A percentile compares a stretch with the other conserved stretches of the same genome.
Conservation (phyloP, 345 rosid genomes). For the Dipteronia dyeriana region DNA sequence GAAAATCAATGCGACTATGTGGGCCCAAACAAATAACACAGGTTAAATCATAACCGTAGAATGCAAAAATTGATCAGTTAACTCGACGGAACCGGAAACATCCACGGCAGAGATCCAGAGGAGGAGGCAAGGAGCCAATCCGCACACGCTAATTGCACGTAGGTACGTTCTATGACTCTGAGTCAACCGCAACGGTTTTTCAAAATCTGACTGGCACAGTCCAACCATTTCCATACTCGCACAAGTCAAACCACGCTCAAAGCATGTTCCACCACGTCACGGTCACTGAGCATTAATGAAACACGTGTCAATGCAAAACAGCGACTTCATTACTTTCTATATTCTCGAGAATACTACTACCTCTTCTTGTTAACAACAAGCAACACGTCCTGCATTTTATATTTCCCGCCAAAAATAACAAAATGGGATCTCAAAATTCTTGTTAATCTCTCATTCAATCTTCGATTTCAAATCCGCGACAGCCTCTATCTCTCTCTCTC, state of each 20-base stretch:
- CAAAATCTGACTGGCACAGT: not conserved
- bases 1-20: not conserved
- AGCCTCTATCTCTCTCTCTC: not conserved
- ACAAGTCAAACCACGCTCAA: not conserved
- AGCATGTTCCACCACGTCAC: not conserved
- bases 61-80: not conserved
- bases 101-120: not conserved
- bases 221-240: not conserved
- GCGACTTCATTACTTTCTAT: not conserved
- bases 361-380: not conserved
- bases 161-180: not conserved
- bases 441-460: not conserved
- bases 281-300: too few species aligned
- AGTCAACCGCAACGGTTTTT: not conserved
- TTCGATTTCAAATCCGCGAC: slow-evolving; percentile 11
- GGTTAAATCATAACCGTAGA: not conserved
- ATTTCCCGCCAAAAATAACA: slow-evolving; percentile 23
- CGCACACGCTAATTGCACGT: not conserved
- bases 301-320: too few species aligned
- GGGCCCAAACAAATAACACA: not conserved
- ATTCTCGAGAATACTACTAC: not conserved
- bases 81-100: not conserved
- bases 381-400: slow-evolving; percentile 4
- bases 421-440: not conserved
- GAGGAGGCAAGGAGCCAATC: not conserved